Conservation (phyloP, 2,329 filamentous ascomycete species). For the Gaeumannomyces sp. region DNA sequence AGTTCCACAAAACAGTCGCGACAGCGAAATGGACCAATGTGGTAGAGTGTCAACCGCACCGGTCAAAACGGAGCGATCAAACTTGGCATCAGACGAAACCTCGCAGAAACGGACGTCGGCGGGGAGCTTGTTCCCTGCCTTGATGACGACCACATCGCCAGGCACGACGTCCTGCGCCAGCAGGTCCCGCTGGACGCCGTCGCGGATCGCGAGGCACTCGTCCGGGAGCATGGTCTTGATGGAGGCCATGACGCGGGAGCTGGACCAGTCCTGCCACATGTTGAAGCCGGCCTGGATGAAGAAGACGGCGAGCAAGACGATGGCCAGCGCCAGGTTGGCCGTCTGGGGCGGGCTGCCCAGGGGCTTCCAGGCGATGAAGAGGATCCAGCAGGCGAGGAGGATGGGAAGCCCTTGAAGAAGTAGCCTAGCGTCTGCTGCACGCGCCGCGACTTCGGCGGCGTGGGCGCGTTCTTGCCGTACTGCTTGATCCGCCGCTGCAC, state of each 20-base stretch:
- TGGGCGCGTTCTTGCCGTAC: conserved; percentile 62
- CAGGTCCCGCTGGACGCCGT: conserved; percentile 37
- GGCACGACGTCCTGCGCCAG: conserved; percentile 59
- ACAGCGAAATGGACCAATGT: background rate
- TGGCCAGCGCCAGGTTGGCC: conserved; percentile 67
- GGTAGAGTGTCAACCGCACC: conserved; percentile 32
- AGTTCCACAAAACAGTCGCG: no score
- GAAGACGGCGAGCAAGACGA: conserved; percentile 66
- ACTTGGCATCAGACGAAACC: conserved; percentile 61
- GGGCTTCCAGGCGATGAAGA: conserved; percentile 72
- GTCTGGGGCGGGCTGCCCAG: conserved; percentile 62
- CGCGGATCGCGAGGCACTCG: conserved; percentile 58
- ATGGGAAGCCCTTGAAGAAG: conserved; percentile 74
- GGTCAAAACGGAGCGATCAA: conserved; percentile 68
- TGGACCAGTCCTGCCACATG: conserved; percentile 69
- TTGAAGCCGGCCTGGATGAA: conserved; percentile 64
- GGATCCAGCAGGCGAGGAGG: conserved; percentile 59
- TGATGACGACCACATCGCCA: conserved; percentile 63
- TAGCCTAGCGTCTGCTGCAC: conserved; percentile 57
- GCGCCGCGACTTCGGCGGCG: conserved; percentile 56
- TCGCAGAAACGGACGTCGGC: conserved; percentile 67
- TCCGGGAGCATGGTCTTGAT: conserved; percentile 79
- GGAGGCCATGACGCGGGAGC: conserved; percentile 69
- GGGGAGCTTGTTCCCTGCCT: conserved; percentile 66
- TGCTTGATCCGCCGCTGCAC: conserved; percentile 47